These are phyloP conservation scores for Populus tremula DNA, from an alignment of 345 rosid genomes.

Conservation along the genomic window DNA sequence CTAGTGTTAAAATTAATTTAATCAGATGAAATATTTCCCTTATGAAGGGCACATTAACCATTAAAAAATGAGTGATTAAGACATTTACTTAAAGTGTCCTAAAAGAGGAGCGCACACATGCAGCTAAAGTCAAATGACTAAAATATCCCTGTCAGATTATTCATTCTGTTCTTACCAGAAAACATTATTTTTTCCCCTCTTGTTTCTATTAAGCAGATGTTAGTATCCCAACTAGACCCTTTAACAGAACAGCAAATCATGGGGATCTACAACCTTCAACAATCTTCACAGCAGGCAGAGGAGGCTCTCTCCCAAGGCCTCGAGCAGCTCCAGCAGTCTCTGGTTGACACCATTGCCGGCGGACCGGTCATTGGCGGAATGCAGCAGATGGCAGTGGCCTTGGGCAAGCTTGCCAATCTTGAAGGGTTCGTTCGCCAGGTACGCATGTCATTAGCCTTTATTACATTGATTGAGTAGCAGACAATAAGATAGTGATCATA, in stretches of 20 bases:
- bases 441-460: neutral
- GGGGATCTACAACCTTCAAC: slow-evolving; percentile 91
- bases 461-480: neutral
- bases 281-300: slow-evolving; percentile 91
- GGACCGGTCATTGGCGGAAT: slow-evolving; percentile 59
- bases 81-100: neutral
- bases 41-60: slow-evolving; percentile 11
- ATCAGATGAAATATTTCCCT: slow-evolving; percentile 1
- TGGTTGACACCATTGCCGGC: slow-evolving; percentile 67
- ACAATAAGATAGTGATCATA: too few species aligned
- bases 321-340: slow-evolving; percentile 92
- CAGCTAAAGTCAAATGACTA: neutral
- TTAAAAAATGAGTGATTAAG: slow-evolving; percentile 6
- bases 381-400: slow-evolving; percentile 92
- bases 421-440: slow-evolving; percentile 99
- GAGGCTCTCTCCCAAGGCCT: slow-evolving; percentile 90
- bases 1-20: too few species aligned
- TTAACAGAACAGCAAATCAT: slow-evolving; percentile 88
- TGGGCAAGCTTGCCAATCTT: slow-evolving; percentile 84
- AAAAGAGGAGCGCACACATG: neutral
- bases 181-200: neutral
- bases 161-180: neutral
- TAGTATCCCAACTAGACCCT: slow-evolving; percentile 74
- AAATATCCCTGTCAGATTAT: neutral
- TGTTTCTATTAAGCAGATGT: slow-evolving; percentile 45